Base-by-base conservation (phyloP, 352 stramenopile genomes). In the Pythium folliculosum region DNA sequence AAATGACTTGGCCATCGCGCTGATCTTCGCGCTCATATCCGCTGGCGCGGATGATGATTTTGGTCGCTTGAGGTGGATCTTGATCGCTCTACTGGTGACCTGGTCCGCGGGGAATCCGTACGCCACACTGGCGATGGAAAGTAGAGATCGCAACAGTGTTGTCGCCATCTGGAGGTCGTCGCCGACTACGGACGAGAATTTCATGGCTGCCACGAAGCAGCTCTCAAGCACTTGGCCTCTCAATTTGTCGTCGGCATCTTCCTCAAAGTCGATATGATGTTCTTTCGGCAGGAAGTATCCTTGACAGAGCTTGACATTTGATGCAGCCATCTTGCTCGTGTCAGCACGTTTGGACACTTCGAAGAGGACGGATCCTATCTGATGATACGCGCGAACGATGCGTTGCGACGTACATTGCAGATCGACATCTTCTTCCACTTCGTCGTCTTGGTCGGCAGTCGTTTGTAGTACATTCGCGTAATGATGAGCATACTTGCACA, bases 1-100 rank as follows among this genome's bases (percentile, higher is more conserved):
- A 40, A 73, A 81, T 27, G 60, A 51, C 5, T 76, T 58, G 1
- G 80, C 76, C 27, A 90, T 58, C 13, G 48, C 19, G 43, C 67
- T 81, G 55, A 88, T 76, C 57, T 74, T 73, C 1, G 54, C 21
- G 9, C 65, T 67, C 60, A 86, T 83, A 6, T 60, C 57, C 25
- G 30, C 71, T 30, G 47, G 64, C 27, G 55, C 40, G 14, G 53
- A 72, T 54, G 25, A 19, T 22, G 54, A 55, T n/a, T 43, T 37
- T 3, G 17, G 19, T 19, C 21, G 38, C 37, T 61, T 63, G 4
- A 70, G 53, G 2, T 63, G 22, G 17, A 71, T 56, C 17, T 16
- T 13, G 17, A n/a, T 59, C 38, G 32, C 57, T 62, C 50, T 49
- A 25, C 38, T 52, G 7, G 55, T 37, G n/a, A 60, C 50, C 37